Conservation (phyloP, 73 alveolate species). For the Halteria grandinella region DNA sequence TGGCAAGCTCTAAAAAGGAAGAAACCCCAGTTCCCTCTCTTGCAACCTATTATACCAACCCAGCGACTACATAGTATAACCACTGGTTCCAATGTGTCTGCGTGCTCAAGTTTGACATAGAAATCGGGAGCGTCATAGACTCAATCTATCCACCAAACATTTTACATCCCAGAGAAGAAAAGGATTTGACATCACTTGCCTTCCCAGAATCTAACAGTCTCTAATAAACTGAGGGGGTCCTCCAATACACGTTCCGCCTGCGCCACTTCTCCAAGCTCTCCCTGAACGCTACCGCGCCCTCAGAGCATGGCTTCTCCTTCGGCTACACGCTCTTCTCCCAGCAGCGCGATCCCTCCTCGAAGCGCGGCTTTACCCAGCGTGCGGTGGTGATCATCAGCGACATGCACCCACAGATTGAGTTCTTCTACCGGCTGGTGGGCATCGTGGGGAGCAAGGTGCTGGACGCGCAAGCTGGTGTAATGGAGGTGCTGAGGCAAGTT, state of each 20-base stretch:
- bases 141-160: constrained; percentile 40
- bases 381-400: constrained; percentile 36
- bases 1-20: too few relatives aligned
- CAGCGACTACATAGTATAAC: too few relatives aligned
- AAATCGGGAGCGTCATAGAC: constrained; percentile 45
- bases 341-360: background rate
- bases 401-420: constrained; percentile 17
- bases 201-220: constrained; percentile 57
- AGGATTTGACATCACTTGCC: constrained; percentile 38
- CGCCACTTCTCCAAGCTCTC: constrained; percentile 46
- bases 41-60: too few relatives aligned
- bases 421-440: constrained; percentile 40
- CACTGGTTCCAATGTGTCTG: constrained; percentile 43
- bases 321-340: constrained; percentile 44
- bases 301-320: constrained; percentile 43
- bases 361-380: constrained; percentile 45
- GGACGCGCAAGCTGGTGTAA: too few relatives aligned
- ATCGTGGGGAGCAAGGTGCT: constrained; percentile 26
- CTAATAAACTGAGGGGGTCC: constrained; percentile 26
- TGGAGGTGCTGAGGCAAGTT: too few relatives aligned
- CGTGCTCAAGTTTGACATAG: constrained; percentile 51
- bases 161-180: constrained; percentile 16
- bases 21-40: too few relatives aligned
- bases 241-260: constrained; percentile 29
- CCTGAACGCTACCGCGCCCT: constrained; percentile 25